Evolutionary conservation across 176 grass and related monocot species (phyloP), one percentile per base, ranked within the genome.

Genomic region (Carex littledalei): DNA sequence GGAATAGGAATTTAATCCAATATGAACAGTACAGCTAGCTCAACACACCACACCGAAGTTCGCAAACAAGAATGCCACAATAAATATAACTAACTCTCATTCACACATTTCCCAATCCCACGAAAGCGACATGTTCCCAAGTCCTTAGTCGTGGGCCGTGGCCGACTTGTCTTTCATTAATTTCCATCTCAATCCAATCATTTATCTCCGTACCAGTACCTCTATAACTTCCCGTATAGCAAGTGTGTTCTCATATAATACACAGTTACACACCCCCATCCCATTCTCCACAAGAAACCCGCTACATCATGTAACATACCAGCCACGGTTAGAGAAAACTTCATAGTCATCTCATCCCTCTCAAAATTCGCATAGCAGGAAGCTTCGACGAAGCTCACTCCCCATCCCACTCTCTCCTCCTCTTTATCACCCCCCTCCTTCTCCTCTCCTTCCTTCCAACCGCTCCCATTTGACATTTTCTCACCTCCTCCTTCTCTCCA

Each of bases 381-480:
- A 90, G 84, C 88, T 93, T 93, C 91, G 84, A n/a, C 73, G 94
- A 97, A 97, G 91, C 90, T 97, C 91, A 90, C 85, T 52, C 68
- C 73, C 35, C 13, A 55, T 67, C 82, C 37, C 80, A 58, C 29
- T 79, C 31, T 52, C 63, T 8, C 7, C 26, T 13, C 0, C 57
- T 34, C 3, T 53, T 60, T 16, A 17, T 50, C 84, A 37, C 81
- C 3, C 13, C 13, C 76, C 45, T 67, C 37, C 7, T 52, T 60
- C 75, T 3, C 31, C 65, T 10, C 16, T 21, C 10, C 12, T 49
- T 41, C 71, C 31, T 26, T 13, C 52, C 55, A 83, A 55, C 64
- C 50, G 0, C 55, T 57, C 45, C 3, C 37, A 39, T 32, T 39
- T 78, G 1, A 22, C 61, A 43, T 50, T 61, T 32, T 6, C 8